Evolutionary conservation across 441 rosid species (phyloP), one percentile per base, ranked within the genome.

Genomic region (Rhodomyrtus psidioides): DNA sequence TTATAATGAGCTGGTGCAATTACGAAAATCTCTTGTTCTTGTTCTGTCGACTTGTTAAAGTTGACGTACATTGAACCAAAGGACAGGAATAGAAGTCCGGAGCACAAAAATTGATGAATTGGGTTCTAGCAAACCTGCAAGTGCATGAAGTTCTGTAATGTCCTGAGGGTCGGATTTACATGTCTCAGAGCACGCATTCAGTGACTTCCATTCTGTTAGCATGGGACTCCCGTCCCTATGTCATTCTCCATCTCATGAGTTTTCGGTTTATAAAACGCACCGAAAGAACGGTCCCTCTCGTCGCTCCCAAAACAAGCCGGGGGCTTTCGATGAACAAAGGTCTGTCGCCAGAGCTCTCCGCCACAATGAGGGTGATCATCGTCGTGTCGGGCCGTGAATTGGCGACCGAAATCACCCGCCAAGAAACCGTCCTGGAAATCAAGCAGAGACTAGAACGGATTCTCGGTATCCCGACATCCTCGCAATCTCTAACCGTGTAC

Each of bases 401-500:
- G 46, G 85, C 88, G 83, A 87, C 92, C 55, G 95, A 94, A 82
- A 88, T 94, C 75, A 88, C 90, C 51, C 88, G 51, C 86, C 91
- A 89, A 34, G 96, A 94, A 76, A 83, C 94, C 27, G 92, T 92
- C 54, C 87, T 92, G 58, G 91, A 88, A 55, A 92, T 94, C 89
- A 93, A 94, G 90, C 89, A 83, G 74, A 91, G 89, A 27, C 83
- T 92, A 75, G 92, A 92, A 84, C 89, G 86, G 27, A 59, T 92
- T 28, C 92, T 93, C 23, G 91, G 93, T 24, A 85, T 94, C 46
- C 95, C 97, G n/a, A 42, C 88, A 4, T 44, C 90, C 84, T 87
- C 93, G 75, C 94, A 95, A 81, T 89, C 91, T 26, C 97, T 96
- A 12, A 82, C 94, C 4, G 93, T 95, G 4, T 92, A 55, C 12